A percentile compares a stretch with the other conserved stretches of the same genome.
Evolutionary conservation across 345 rosid species (phyloP).

Genomic region (Citrus inodora): DNA sequence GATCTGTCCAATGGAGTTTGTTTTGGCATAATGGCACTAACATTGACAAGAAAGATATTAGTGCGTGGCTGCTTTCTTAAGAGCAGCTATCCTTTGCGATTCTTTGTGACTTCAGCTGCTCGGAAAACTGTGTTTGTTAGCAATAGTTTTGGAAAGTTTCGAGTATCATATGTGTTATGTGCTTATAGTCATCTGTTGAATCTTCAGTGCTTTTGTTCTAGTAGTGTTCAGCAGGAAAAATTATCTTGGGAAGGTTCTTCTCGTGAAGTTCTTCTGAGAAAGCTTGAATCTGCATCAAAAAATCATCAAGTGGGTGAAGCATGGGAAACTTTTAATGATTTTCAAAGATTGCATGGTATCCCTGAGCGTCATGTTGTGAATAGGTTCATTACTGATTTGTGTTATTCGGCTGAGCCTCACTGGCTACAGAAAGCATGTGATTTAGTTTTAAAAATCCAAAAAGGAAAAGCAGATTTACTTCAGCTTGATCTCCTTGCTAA

Average conservation of each 20-base stretch:
- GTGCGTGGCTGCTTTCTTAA: background rate
- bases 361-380: slow-evolving; percentile 36
- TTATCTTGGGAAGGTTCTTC: slow-evolving; percentile 54
- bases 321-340: slow-evolving; percentile 62
- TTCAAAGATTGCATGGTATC: slow-evolving; percentile 54
- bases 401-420: slow-evolving; percentile 54
- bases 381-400: slow-evolving; percentile 50
- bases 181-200: background rate
- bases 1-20: background rate
- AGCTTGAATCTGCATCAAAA: slow-evolving; percentile 56
- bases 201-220: background rate
- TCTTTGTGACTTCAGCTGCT: background rate
- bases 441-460: slow-evolving; percentile 36
- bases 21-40: background rate
- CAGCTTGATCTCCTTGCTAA: slow-evolving; percentile 41
- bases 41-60: background rate
- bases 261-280: slow-evolving; percentile 42
- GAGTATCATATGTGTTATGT: background rate
- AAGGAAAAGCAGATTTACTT: slow-evolving; percentile 41
- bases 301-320: slow-evolving; percentile 51
- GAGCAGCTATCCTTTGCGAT: background rate
- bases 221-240: slow-evolving; percentile 9
- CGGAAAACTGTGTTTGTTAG: background rate
- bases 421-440: slow-evolving; percentile 61
- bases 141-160: background rate